Percentiles rank a stretch among this genome's conserved stretches.
These are phyloP conservation scores for Aspergillus flavus DNA, from an alignment of 2,329 filamentous ascomycete genomes.

Conservation along the genomic window DNA sequence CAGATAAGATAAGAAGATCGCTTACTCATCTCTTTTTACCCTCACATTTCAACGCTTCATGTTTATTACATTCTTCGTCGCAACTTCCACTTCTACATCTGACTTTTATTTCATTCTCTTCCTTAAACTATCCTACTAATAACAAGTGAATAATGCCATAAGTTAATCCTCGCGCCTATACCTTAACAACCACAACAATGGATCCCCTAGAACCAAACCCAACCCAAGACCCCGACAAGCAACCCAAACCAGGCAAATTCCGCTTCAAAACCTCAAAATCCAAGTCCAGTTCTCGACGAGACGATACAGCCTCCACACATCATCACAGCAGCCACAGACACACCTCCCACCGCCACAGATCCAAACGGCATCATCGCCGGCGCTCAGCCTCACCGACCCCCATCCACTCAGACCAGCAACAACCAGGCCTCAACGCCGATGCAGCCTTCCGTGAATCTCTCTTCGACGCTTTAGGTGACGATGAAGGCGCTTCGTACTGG, in stretches of 20 bases:
- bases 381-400: slow-evolving; percentile 2
- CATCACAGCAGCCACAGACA: slow-evolving; percentile 21
- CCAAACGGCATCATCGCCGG: slow-evolving; percentile 17
- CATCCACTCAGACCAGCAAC: background rate
- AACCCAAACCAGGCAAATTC: slow-evolving; percentile 29
- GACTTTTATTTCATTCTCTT: no score
- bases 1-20: slow-evolving; percentile 15
- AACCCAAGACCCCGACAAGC: slow-evolving; percentile 17
- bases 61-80: no score
- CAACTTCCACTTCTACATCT: no score
- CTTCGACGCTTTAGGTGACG: slow-evolving; percentile 95
- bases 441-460: slow-evolving; percentile 88
- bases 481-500: slow-evolving; percentile 95
- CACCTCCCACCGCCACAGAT: slow-evolving; percentile 26
- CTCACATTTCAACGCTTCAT: background rate
- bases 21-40: background rate
- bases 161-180: background rate
- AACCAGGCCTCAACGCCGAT: slow-evolving; percentile 60
- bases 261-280: slow-evolving; percentile 33
- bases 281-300: slow-evolving; percentile 10
- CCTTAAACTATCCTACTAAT: background rate
- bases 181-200: background rate
- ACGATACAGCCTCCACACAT: slow-evolving; percentile 13
- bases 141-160: background rate
- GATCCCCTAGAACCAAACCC: background rate